A percentile compares a stretch with the other conserved stretches of the same genome.
Evolutionary conservation across 192 early-diverging fungal species (phyloP).

Genomic region (Allomyces macrogynus): DNA sequence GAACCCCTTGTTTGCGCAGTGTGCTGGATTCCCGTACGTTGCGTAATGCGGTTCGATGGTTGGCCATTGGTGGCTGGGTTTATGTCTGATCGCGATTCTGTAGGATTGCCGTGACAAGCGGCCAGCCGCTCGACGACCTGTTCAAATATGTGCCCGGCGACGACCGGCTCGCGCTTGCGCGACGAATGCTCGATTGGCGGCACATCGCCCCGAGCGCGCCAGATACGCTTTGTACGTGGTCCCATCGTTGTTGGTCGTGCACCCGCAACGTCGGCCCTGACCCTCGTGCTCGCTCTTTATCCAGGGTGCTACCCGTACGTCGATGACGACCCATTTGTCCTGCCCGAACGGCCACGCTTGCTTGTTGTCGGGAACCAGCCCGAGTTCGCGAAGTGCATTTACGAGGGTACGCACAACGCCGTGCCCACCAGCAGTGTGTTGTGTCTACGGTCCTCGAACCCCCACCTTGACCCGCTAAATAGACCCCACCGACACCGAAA

Average conservation of each 20-base stretch:
- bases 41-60: background rate
- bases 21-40: slow-evolving; percentile 44
- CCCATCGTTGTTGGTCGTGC: background rate
- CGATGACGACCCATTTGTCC: slow-evolving; percentile 69
- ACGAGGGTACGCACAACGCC: slow-evolving; percentile 22
- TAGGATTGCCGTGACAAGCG: slow-evolving; percentile 56
- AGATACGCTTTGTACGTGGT: slow-evolving; percentile 66
- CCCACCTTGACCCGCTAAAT: background rate
- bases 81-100: background rate
- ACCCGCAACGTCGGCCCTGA: background rate
- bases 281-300: background rate
- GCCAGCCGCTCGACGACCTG: slow-evolving; percentile 79
- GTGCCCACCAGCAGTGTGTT: no score
- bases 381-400: slow-evolving; percentile 32
- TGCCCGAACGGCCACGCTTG: slow-evolving; percentile 50
- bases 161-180: slow-evolving; percentile 50
- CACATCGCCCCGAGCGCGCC: slow-evolving; percentile 85
- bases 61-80: slow-evolving; percentile 5
- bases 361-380: slow-evolving; percentile 80
- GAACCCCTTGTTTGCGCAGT: slow-evolving; percentile 54
- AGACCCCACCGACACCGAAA: background rate
- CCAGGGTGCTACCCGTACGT: slow-evolving; percentile 81
- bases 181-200: slow-evolving; percentile 50
- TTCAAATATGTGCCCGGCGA: slow-evolving; percentile 35
- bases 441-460: no score